Base-by-base conservation (phyloP, 345 rosid species). In the Garcia nutans region DNA sequence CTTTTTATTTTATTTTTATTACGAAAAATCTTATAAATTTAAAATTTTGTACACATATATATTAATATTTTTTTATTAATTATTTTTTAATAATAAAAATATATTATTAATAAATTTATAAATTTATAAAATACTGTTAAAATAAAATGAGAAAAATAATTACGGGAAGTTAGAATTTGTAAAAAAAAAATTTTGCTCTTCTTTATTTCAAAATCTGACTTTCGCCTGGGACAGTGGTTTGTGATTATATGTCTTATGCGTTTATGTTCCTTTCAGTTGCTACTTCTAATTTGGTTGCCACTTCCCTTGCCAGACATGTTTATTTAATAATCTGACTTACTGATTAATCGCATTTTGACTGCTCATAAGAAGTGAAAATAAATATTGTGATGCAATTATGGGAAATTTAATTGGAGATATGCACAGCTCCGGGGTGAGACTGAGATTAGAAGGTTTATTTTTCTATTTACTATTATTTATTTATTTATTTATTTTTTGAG, bases 221-320 rank as follows among this genome's bases (percentile, higher is more conserved):
- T n/a, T n/a, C n/a, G n/a, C n/a, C n/a, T 17, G 87, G 84, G 65
- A 88, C 92, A 10, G 89, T 88, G 65, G 60, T 88, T 19, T 88
- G 92, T 79, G 92, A 88, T 77, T 72, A 85, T 70, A 71, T 84
- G 77, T 71, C 86, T 65, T 84, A 81, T 68, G 71, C 66, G 72
- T 88, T 86, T 69, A 86, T 86, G 92, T 88, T 88, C 79, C 89
- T 88, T 47, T 85, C 92, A 0, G 77, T 88, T 65, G 85, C 89
- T 26, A 88, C 88, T 72, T 86, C 92, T 15, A 88, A 88, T 64
- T 70, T 85, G 81, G 85, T 88, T 64, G 89, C 89, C 62, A 85
- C 89, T 78, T 80, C 88, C 4, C 84, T 86, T 70, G 82, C 92
- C 62, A 81, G 65, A 74, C 78, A 68, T 88, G 89, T 86, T 23